Percentiles rank a stretch among this genome's conserved stretches.
phyloP scores from a whole-genome alignment of 1,139 yeast genomes.

The Diutina mesorugosa region DNA sequence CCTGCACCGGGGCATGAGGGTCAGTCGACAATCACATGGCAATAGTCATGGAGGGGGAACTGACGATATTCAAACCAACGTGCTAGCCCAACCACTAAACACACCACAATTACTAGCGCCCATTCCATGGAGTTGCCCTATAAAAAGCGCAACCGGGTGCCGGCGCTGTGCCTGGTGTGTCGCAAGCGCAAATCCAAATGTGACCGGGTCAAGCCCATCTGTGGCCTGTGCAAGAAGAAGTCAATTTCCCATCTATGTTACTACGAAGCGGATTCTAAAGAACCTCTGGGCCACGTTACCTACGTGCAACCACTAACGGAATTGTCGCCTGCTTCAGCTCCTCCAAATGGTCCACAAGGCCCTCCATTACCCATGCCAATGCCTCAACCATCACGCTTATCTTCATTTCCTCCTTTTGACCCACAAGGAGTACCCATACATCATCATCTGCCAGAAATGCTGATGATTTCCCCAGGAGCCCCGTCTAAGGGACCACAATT shows the following conservation, averaged over 20 bases:
- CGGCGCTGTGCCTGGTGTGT: constrained; percentile 35
- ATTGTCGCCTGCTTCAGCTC: not conserved
- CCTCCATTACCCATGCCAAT: not conserved
- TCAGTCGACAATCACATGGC: not conserved
- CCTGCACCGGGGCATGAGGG: not conserved
- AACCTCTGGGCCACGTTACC: not conserved
- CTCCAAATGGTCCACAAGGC: not conserved
- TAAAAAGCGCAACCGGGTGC: constrained; percentile 24
- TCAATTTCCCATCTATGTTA: constrained; percentile 65
- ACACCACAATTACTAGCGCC: not conserved
- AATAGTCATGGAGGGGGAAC: not conserved
- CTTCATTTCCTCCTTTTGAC: not conserved
- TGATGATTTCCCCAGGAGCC: not conserved
- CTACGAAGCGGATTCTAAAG: constrained; percentile 29
- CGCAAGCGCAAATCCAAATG: constrained; percentile 35
- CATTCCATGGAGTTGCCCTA: constrained; percentile 1
- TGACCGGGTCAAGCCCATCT: constrained; percentile 55
- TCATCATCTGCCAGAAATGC: not conserved
- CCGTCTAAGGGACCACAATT: not conserved
- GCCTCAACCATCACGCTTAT: not conserved
- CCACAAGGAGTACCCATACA: not conserved
- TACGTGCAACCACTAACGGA: not conserved
- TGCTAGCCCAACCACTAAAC: not conserved
- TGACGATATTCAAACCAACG: not conserved
- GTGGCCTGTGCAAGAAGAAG: constrained; percentile 60